Base-by-base conservation (phyloP, 257 asterid species). In the Salvia splendens region DNA sequence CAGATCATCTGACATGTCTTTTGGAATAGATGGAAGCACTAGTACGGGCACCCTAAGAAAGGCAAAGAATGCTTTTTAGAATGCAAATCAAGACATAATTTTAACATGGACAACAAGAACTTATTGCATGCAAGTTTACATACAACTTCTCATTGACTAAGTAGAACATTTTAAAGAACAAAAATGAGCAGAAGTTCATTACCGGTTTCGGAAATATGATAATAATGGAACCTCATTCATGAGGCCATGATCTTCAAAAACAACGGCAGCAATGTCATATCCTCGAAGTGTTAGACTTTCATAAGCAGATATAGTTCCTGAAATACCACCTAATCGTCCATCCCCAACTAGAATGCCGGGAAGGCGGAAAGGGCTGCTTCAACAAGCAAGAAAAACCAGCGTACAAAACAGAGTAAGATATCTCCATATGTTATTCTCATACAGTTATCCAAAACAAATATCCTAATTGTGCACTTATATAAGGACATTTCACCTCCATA, bases 331-430 rank as follows among this genome's bases (percentile, higher is more conserved):
- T 77, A 91, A 75, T 49, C 85, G 79, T 65, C 99, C 97, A 87
- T 94, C 97, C 58, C 99, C 99, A 14, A 94, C 99, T 65, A 94
- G 88, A 83, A 94, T 75, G 47, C 89, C 96, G 28, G 97, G 99
- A 65, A 94, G 79, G 55, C 99, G 95, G 76, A 91, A 88, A 70
- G 97, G 93, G 69, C 99, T 94, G 88, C 63, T 2, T 74, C 77
- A 62, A 73, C 46, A 74, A 16, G 60, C 57, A 64, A 65, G 69
- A 79, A 70, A 71, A 51, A 78, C 54, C 56, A 65, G 43, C 43
- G 55, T 14, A 4, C 35, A 36, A 67, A 1, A 36, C 30, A 9
- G 56, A 47, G 54, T 47, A 33, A 60, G 54, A 52, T 43, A 55
- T 57, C 15, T 5, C 33, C 33, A 48, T 4, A 38, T n/a, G 42